A percentile compares a stretch with the other conserved stretches of the same genome.
Evolutionary conservation across 1,284 basidiomycete genomes (phyloP).

Genomic region (Cerrena zonata): DNA sequence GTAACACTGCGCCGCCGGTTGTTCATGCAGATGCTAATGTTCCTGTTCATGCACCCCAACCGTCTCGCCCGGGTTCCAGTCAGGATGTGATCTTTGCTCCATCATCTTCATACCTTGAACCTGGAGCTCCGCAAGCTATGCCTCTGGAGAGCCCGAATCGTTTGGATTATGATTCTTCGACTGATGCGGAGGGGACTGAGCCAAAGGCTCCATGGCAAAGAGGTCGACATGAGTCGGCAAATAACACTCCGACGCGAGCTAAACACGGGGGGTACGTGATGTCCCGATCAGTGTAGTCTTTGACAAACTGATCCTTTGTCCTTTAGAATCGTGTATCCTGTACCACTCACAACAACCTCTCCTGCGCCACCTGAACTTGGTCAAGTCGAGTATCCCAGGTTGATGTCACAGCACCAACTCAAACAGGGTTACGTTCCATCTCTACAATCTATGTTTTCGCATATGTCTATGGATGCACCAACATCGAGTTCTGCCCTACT

Average conservation of each 20-base stretch:
- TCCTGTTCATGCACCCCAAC: conserved; percentile 24
- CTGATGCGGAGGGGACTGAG: conserved; percentile 24
- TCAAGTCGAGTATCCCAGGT: conserved; percentile 48
- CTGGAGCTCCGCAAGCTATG: conserved; percentile 29
- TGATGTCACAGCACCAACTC: conserved; percentile 68
- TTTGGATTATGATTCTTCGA: conserved; percentile 29
- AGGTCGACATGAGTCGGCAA: conserved; percentile 9
- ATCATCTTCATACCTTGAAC: conserved; percentile 17
- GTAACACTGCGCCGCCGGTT: conserved; percentile 9
- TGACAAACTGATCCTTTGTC: not conserved
- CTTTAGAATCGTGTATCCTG: conserved; percentile 23
- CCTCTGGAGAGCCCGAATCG: conserved; percentile 41
- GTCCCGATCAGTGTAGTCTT: not conserved
- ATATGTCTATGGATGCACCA: conserved; percentile 17
- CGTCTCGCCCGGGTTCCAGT: conserved; percentile 18
- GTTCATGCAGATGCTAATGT: conserved; percentile 12
- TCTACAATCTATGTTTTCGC: conserved; percentile 46
- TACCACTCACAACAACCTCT: conserved; percentile 57
- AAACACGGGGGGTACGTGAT: not conserved
- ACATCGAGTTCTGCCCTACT: conserved; percentile 23
- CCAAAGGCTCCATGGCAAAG: conserved; percentile 13
- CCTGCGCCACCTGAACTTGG: conserved; percentile 41
- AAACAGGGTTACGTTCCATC: conserved; percentile 64
- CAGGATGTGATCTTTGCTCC: conserved; percentile 22
- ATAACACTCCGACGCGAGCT: conserved; percentile 19